A percentile compares a stretch with the other conserved stretches of the same genome.
Conservation (phyloP, 1,284 basidiomycete species). For the Puccinia polysora region DNA sequence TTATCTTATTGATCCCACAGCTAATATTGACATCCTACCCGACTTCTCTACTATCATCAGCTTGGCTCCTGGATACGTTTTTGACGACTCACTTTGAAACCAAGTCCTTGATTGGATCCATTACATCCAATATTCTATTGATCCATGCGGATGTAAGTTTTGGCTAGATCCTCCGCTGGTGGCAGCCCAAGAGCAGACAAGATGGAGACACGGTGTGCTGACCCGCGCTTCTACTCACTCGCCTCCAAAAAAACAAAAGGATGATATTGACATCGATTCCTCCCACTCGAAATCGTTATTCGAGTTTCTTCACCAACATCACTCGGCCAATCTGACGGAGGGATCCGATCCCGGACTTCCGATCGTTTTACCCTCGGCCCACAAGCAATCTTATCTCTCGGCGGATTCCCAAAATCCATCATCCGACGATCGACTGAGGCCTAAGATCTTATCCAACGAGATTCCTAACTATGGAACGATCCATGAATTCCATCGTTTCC, state of each 20-base stretch:
- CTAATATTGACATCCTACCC: background rate
- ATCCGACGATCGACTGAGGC: background rate
- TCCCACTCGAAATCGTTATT: constrained; percentile 33
- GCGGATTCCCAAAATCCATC: background rate
- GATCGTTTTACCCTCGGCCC: background rate
- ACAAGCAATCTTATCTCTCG: constrained; percentile 19
- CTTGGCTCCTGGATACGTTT: constrained; percentile 18
- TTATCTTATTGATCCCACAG: too few species aligned
- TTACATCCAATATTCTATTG: constrained; percentile 22
- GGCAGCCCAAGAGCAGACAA: too few species aligned
- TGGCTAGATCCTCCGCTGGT: background rate
- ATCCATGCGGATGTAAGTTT: constrained; percentile 27
- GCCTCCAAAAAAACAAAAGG: constrained; percentile 8
- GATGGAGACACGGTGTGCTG: too few species aligned
- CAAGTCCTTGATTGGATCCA: constrained; percentile 14
- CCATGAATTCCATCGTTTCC: background rate
- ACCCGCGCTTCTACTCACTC: too few species aligned
- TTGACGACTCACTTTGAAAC: constrained; percentile 32
- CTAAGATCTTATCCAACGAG: background rate
- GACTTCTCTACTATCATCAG: background rate
- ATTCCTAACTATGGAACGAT: constrained; percentile 26
- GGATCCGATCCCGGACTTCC: background rate
- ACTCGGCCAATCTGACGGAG: background rate
- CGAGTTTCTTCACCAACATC: constrained; percentile 11
- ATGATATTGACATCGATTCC: constrained; percentile 26